Conservation (phyloP, 495 filamentous ascomycete genomes). For the Cenococcum geophilum region DNA sequence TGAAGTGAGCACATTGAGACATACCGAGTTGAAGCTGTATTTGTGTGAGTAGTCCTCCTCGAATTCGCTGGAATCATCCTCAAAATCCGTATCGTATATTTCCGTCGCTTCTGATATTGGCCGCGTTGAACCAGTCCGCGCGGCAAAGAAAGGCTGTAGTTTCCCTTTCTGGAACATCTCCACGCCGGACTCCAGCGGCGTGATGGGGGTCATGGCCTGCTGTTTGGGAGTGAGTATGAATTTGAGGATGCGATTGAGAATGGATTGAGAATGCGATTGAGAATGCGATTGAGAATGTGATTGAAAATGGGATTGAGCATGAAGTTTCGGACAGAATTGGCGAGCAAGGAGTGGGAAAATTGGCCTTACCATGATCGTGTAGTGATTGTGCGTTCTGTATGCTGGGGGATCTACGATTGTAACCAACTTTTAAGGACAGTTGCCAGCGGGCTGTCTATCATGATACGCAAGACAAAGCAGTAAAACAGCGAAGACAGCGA, state of each 20-base stretch:
- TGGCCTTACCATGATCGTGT: conserved; percentile 27
- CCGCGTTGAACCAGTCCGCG: conserved; percentile 31
- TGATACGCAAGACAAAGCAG: conserved; percentile 24
- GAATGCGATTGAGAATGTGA: too few relatives aligned
- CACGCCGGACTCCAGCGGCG: conserved; percentile 42
- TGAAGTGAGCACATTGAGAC: conserved; percentile 25
- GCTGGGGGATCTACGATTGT: not conserved
- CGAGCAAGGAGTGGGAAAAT: not conserved
- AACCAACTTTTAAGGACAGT: conserved; percentile 11
- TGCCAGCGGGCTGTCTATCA: conserved; percentile 14
- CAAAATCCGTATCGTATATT: conserved; percentile 68
- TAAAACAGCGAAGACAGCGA: conserved; percentile 19
- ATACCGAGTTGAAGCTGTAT: conserved; percentile 44
- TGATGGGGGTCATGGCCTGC: conserved; percentile 38
- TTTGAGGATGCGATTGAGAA: conserved; percentile 4
- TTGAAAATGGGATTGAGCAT: too few relatives aligned
- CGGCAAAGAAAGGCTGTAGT: conserved; percentile 33
- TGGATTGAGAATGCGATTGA: not conserved
- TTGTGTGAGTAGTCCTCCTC: conserved; percentile 50
- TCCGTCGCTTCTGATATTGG: conserved; percentile 63
- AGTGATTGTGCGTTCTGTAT: conserved; percentile 2
- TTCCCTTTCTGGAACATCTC: conserved; percentile 44
- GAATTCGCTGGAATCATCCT: conserved; percentile 54
- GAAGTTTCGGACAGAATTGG: too few relatives aligned
- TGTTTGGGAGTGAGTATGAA: conserved; percentile 11